A percentile compares a stretch with the other conserved stretches of the same genome.
These are phyloP conservation scores for Plenodomus lindquistii DNA, from an alignment of 2,329 filamentous ascomycete species.

Conservation along the genomic window DNA sequence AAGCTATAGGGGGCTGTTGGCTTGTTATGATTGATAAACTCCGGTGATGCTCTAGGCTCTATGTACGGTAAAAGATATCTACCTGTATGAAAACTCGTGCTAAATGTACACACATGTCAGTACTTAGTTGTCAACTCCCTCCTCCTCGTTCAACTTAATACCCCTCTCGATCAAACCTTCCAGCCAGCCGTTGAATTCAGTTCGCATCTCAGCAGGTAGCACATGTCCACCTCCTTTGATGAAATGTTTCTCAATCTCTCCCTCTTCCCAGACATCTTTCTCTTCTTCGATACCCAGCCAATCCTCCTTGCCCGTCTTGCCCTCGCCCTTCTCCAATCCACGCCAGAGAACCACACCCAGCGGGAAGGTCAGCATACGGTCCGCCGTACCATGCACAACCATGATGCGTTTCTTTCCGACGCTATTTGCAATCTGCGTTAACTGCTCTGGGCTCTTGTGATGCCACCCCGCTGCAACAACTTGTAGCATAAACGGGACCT, in stretches of 20 bases:
- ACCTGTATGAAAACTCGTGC: too few relatives aligned
- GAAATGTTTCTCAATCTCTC: slow-evolving; percentile 59
- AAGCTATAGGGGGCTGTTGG: too few relatives aligned
- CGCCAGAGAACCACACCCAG: slow-evolving; percentile 72
- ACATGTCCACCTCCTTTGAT: slow-evolving; percentile 77
- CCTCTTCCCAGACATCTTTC: slow-evolving; percentile 43
- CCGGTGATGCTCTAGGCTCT: too few relatives aligned
- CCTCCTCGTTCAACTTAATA: slow-evolving; percentile 49
- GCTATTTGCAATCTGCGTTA: slow-evolving; percentile 66
- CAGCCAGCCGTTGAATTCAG: slow-evolving; percentile 69
- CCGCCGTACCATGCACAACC: slow-evolving; percentile 74
- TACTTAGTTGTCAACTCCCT: too few relatives aligned
- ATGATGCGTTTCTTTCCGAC: slow-evolving; percentile 76
- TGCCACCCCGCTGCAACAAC: slow-evolving; percentile 80
- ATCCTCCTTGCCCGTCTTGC: slow-evolving; percentile 37
- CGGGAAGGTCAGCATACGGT: slow-evolving; percentile 75
- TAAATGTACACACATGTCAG: too few relatives aligned
- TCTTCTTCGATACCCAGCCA: slow-evolving; percentile 40
- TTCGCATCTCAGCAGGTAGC: slow-evolving; percentile 69
- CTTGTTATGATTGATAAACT: too few relatives aligned
- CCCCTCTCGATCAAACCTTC: slow-evolving; percentile 61
- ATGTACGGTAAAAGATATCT: too few relatives aligned
- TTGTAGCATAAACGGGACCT: slow-evolving; percentile 73
- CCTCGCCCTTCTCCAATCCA: slow-evolving; percentile 62
- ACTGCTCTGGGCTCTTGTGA: slow-evolving; percentile 69